phyloP scores from a whole-genome alignment of 2,329 filamentous ascomycete species.

The Ilyonectria destructans region DNA sequence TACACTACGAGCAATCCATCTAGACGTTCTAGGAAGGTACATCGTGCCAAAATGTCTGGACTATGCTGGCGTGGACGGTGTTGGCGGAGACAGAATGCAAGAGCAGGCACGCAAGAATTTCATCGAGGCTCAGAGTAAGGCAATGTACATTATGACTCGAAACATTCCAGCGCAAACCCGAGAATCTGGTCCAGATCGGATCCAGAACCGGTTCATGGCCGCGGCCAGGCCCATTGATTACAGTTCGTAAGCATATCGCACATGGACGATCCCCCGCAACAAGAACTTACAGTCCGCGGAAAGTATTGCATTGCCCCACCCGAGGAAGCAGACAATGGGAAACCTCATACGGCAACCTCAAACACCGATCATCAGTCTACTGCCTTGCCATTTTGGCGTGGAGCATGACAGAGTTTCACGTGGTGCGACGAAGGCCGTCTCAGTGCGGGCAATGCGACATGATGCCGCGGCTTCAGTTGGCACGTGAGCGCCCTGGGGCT shows the following conservation, averaged over 20 bases:
- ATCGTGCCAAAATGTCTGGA: too few species aligned
- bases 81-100: not conserved
- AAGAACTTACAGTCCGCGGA: not conserved
- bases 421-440: constrained; percentile 5
- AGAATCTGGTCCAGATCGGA: constrained; percentile 9
- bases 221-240: not conserved
- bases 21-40: too few species aligned
- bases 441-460: not conserved
- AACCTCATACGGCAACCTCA: not conserved
- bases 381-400: not conserved
- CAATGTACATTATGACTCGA: constrained; percentile 22
- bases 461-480: not conserved
- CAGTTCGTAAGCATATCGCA: not conserved
- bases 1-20: too few species aligned
- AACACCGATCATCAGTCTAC: not conserved
- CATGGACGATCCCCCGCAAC: constrained; percentile 3
- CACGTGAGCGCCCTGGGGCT: constrained; percentile 1
- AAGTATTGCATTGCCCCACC: not conserved
- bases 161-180: constrained; percentile 23
- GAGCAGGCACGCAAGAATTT: not conserved
- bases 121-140: not conserved
- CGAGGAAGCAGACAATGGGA: not conserved
- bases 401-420: not conserved
- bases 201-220: not conserved
- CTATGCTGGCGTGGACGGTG: not conserved